phyloP scores from a whole-genome alignment of 495 filamentous ascomycete genomes.

The Tuber magnatum region DNA sequence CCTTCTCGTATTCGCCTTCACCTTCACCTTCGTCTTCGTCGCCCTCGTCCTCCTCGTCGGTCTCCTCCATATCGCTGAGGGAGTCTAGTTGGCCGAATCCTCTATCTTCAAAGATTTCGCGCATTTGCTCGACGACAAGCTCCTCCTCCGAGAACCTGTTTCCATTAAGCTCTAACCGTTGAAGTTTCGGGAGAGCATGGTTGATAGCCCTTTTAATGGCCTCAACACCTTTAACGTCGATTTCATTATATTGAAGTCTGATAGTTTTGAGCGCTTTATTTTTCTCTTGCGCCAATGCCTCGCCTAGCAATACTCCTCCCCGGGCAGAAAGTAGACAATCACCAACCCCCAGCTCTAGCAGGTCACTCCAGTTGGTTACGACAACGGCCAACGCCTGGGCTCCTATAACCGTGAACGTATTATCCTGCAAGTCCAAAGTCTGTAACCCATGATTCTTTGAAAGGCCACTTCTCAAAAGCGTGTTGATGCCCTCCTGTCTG shows the following conservation, averaged over 20 bases:
- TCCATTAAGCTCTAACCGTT: conserved; percentile 83
- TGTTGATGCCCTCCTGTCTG: conserved; percentile 78
- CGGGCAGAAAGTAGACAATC: conserved; percentile 79
- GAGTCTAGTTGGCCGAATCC: conserved; percentile 78
- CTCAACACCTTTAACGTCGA: conserved; percentile 65
- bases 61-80: conserved; percentile 65
- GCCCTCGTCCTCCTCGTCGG: conserved; percentile 55
- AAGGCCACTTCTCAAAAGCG: conserved; percentile 69
- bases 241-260: conserved; percentile 89
- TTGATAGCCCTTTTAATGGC: conserved; percentile 59
- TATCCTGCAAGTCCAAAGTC: conserved; percentile 88
- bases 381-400: conserved; percentile 71
- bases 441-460: conserved; percentile 56
- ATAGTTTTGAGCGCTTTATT: conserved; percentile 72
- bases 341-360: conserved; percentile 78
- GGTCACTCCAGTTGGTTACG: conserved; percentile 61
- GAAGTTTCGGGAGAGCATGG: conserved; percentile 43
- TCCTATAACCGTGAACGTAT: conserved; percentile 81
- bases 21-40: conserved; percentile 57
- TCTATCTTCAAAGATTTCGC: conserved; percentile 61
- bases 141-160: conserved; percentile 92
- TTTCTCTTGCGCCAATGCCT: conserved; percentile 63
- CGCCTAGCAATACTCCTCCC: conserved; percentile 65
- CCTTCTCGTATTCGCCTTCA: conserved; percentile 71
- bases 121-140: conserved; percentile 62